Percentiles rank a stretch among this genome's conserved stretches.
Evolutionary conservation across 148 eudicot genomes (phyloP).

Genomic region (Rhododendron williamsianum): DNA sequence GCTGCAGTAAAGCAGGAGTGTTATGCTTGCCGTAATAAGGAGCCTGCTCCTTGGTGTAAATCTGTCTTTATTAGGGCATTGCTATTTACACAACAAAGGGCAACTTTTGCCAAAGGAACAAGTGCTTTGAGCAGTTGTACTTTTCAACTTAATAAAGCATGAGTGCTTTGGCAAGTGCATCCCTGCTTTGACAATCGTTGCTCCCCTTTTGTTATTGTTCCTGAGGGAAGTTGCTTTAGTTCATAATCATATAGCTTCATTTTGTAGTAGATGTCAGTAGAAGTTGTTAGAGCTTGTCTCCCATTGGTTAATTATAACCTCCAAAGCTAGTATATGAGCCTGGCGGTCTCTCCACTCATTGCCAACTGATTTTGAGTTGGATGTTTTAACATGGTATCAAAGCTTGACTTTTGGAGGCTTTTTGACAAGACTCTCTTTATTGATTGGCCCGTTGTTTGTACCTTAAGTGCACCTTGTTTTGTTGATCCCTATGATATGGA

Average conservation of each 20-base stretch:
- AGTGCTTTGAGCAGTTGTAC: background rate
- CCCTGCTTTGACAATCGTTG: constrained; percentile 1
- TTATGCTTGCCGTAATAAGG: constrained; percentile 4
- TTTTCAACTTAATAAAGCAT: background rate
- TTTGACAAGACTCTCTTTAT: too few species aligned
- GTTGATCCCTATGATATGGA: too few species aligned
- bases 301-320: background rate
- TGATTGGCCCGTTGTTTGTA: too few species aligned
- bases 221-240: background rate
- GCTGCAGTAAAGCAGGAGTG: constrained; percentile 16
- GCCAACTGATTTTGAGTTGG: background rate
- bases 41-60: constrained; percentile 9
- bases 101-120: background rate
- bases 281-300: background rate
- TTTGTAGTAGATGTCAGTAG: background rate
- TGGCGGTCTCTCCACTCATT: background rate
- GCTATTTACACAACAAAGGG: background rate
- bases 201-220: constrained; percentile 4
- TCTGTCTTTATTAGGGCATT: constrained; percentile 7
- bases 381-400: background rate
- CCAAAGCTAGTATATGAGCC: background rate
- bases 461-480: too few species aligned
- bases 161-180: background rate
- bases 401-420: background rate
- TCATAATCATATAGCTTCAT: background rate